A percentile compares a stretch with the other conserved stretches of the same genome.
Evolutionary conservation across 805 yeast genomes (phyloP).

Genomic region (Cephaloascus albidus): DNA sequence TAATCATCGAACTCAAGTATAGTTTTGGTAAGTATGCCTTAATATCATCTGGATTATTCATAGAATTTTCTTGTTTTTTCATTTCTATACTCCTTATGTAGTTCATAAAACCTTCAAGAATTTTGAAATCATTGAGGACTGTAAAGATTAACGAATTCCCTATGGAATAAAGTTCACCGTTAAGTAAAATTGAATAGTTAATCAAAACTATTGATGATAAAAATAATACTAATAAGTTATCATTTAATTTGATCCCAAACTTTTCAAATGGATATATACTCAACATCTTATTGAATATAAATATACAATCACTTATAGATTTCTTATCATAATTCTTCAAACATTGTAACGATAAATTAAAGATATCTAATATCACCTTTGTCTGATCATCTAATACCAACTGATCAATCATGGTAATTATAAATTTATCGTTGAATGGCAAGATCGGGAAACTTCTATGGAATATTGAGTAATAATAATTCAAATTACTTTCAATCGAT

Average conservation of each 20-base stretch:
- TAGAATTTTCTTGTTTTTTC: not conserved
- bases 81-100: no score
- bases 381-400: slow-evolving; percentile 16
- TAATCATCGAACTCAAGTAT: slow-evolving; percentile 33
- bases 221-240: slow-evolving; percentile 9
- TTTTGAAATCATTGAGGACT: slow-evolving; percentile 48
- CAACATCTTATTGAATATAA: slow-evolving; percentile 22
- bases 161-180: slow-evolving; percentile 52
- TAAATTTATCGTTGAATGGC: slow-evolving; percentile 19
- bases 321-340: slow-evolving; percentile 24
- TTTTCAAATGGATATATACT: slow-evolving; percentile 20
- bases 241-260: not conserved
- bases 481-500: slow-evolving; percentile 21
- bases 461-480: slow-evolving; percentile 30
- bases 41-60: slow-evolving; percentile 13
- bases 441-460: slow-evolving; percentile 38
- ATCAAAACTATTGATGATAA: slow-evolving; percentile 29
- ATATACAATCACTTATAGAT: slow-evolving; percentile 21
- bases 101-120: slow-evolving; percentile 26
- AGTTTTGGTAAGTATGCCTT: slow-evolving; percentile 29
- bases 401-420: slow-evolving; percentile 13
- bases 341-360: slow-evolving; percentile 28
- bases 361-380: slow-evolving; percentile 25
- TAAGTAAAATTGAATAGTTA: slow-evolving; percentile 47
- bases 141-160: slow-evolving; percentile 45